These are phyloP conservation scores for Boletus rubescentipes DNA, from an alignment of 768 basidiomycete species.

Conservation along the genomic window DNA sequence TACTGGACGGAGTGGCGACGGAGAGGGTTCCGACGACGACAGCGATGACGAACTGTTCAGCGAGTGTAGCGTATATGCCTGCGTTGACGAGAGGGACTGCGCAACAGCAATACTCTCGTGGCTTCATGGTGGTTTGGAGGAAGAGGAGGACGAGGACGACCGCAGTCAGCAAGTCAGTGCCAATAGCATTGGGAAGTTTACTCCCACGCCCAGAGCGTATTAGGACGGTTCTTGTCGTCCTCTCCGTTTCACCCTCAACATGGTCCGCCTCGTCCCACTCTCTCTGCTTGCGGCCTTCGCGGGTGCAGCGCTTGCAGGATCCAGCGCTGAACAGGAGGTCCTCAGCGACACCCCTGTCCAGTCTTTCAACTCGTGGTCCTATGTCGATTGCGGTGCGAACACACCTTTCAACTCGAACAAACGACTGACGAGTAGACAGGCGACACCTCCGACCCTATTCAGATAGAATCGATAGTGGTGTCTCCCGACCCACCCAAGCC, in stretches of 20 bases:
- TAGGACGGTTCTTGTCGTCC: conserved; percentile 22
- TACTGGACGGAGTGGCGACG: conserved; percentile 77
- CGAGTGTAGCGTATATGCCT: conserved; percentile 80
- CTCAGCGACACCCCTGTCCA: conserved; percentile 31
- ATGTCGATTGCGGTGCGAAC: conserved; percentile 69
- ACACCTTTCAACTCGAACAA: conserved; percentile 5
- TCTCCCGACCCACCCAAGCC: conserved; percentile 88
- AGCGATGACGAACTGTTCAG: conserved; percentile 71
- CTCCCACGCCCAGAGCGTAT: conserved; percentile 21
- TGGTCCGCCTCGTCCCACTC: conserved; percentile 30
- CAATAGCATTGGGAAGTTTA: conserved; percentile 3
- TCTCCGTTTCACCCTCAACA: conserved; percentile 17
- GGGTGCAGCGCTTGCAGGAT: conserved; percentile 23
- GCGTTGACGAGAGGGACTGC: conserved; percentile 89
- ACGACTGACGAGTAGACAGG: conserved; percentile 39
- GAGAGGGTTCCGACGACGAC: conserved; percentile 70
- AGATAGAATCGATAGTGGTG: conserved; percentile 70
- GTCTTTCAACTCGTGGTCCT: conserved; percentile 58
- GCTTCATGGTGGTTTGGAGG: conserved; percentile 48
- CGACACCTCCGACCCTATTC: conserved; percentile 42
- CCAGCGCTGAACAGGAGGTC: conserved; percentile 31
- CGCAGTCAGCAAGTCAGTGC: not conserved
- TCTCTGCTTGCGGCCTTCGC: conserved; percentile 31
- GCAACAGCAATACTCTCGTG: conserved; percentile 89
- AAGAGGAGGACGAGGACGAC: not conserved